phyloP scores from a whole-genome alignment of 305 asterid species.

The Fraxinus floribunda region DNA sequence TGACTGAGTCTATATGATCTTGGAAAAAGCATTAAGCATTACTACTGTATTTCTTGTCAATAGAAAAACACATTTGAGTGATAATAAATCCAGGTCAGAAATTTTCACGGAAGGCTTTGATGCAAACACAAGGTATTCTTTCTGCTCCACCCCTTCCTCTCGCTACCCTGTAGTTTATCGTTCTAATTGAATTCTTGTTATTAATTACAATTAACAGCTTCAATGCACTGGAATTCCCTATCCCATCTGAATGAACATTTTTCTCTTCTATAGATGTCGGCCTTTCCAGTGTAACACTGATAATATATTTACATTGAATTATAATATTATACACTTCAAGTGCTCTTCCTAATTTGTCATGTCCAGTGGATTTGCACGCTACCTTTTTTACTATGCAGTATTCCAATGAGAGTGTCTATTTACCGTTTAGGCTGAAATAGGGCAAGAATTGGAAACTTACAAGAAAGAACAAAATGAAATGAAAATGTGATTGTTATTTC shows the following conservation, averaged over 20 bases:
- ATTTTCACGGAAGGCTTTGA: background rate
- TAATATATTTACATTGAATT: background rate
- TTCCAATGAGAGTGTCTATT: background rate
- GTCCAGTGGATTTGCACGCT: background rate
- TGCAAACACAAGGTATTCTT: background rate
- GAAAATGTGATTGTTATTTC: background rate
- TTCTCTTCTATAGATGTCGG: background rate
- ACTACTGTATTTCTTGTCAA: background rate
- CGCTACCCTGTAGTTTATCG: background rate
- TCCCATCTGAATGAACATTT: background rate
- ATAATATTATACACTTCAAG: background rate
- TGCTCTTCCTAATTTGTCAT: background rate
- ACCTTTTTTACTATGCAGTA: background rate
- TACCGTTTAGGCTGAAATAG: background rate
- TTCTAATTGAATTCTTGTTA: background rate
- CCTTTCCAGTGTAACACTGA: background rate
- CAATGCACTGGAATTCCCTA: background rate
- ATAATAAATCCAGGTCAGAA: background rate
- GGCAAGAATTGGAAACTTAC: background rate
- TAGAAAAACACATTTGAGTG: background rate
- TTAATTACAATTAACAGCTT: background rate
- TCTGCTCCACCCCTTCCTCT: background rate
- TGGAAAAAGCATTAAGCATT: background rate
- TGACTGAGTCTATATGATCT: background rate
- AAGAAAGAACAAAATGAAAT: background rate